phyloP scores from a whole-genome alignment of 2,329 filamentous ascomycete species.

The Berkeleyomyces basicola region DNA sequence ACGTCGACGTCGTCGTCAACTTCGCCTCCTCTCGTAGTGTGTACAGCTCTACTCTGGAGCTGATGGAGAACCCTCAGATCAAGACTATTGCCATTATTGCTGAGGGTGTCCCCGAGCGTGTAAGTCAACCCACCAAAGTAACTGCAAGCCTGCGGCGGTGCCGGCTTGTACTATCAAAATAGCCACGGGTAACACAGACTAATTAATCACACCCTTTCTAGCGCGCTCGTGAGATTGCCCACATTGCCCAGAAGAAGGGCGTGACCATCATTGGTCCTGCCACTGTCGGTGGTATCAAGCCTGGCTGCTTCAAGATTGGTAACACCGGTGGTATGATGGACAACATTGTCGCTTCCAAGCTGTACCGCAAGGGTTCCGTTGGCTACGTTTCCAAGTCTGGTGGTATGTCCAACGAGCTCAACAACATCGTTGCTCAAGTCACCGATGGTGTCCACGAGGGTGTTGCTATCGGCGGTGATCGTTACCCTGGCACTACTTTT shows the following conservation, averaged over 20 bases:
- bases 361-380: constrained; percentile 97
- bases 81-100: constrained; percentile 99
- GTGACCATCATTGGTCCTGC: constrained; percentile 97
- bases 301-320: constrained; percentile 97
- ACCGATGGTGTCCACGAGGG: constrained; percentile 98
- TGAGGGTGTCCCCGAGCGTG: constrained; percentile 94
- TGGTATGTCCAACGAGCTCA: constrained; percentile 99
- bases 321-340: constrained; percentile 99
- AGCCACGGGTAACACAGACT: not conserved
- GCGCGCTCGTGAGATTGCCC: constrained; percentile 94
- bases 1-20: constrained; percentile 97
- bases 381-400: constrained; percentile 99
- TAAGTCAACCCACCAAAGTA: constrained; percentile 31
- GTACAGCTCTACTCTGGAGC: constrained; percentile 95
- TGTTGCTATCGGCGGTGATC: constrained; percentile 97
- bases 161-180: not conserved
- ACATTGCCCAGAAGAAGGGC: constrained; percentile 94
- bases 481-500: constrained; percentile 97
- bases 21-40: constrained; percentile 98
- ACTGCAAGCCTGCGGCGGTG: not conserved
- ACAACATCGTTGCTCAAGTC: constrained; percentile 96
- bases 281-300: constrained; percentile 98
- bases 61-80: constrained; percentile 94
- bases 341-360: constrained; percentile 99
- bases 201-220: constrained; percentile 21